Conservation (phyloP, 768 basidiomycete genomes). For the Daedalea quercina region DNA sequence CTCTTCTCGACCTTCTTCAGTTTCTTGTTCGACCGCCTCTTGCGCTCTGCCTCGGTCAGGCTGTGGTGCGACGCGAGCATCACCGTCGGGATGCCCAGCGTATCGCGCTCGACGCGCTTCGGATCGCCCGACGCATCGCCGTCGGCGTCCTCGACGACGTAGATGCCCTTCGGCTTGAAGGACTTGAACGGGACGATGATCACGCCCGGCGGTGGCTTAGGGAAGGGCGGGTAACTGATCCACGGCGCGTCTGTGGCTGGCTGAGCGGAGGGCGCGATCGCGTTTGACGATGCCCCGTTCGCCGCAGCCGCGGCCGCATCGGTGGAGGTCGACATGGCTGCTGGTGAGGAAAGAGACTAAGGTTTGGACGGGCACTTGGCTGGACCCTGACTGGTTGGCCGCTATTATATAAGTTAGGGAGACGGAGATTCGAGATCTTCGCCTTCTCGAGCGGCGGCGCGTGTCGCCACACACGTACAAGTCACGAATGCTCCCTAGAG, state of each 20-base stretch:
- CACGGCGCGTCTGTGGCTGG: slow-evolving; percentile 9
- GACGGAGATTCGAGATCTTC: slow-evolving; percentile 2
- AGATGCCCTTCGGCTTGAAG: slow-evolving; percentile 54
- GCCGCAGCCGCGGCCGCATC: slow-evolving; percentile 5
- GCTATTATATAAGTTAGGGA: not conserved
- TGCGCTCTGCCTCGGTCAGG: slow-evolving; percentile 47
- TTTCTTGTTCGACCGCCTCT: slow-evolving; percentile 39
- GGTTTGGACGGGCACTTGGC: not conserved
- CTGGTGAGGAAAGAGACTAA: not conserved
- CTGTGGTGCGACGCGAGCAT: slow-evolving; percentile 50
- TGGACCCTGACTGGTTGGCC: not conserved
- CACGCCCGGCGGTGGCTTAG: slow-evolving; percentile 36
- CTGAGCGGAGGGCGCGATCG: not conserved
- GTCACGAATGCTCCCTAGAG: too few relatives aligned
- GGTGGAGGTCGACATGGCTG: not conserved
- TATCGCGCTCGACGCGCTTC: slow-evolving; percentile 48
- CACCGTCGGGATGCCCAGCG: slow-evolving; percentile 61
- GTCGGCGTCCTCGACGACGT: slow-evolving; percentile 34
- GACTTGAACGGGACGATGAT: slow-evolving; percentile 47
- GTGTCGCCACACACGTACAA: too few relatives aligned
- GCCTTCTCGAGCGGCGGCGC: not conserved
- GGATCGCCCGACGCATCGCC: slow-evolving; percentile 25
- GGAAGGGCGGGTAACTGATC: slow-evolving; percentile 41
- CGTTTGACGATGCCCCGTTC: not conserved
- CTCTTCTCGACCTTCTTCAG: slow-evolving; percentile 14